phyloP scores from a whole-genome alignment of 805 yeast genomes.

The Zygosaccharomyces bisporus region DNA sequence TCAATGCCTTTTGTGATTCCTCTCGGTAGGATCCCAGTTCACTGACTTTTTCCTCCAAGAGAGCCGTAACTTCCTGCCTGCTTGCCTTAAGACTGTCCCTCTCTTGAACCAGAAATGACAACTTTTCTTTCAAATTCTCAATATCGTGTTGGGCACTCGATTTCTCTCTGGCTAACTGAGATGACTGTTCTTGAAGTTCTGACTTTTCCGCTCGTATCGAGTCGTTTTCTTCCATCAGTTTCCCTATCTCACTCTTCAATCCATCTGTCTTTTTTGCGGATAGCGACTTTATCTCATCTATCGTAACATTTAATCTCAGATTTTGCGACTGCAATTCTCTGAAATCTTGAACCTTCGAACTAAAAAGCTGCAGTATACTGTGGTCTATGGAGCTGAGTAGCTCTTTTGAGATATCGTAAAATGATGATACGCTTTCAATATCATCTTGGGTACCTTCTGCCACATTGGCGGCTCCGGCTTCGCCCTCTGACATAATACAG shows the following conservation, averaged over 20 bases:
- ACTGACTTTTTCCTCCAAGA: constrained; percentile 31
- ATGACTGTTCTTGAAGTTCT: constrained; percentile 22
- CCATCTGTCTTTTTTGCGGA: constrained; percentile 34
- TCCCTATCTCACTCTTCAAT: constrained; percentile 32
- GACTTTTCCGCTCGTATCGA: constrained; percentile 22
- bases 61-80: constrained; percentile 25
- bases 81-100: constrained; percentile 19
- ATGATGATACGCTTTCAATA: constrained; percentile 31
- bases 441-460: neutral
- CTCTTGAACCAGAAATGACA: constrained; percentile 14
- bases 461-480: constrained; percentile 1
- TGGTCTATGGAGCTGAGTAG: constrained; percentile 24
- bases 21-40: constrained; percentile 23
- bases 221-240: constrained; percentile 24
- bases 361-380: constrained; percentile 28
- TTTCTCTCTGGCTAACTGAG: constrained; percentile 18
- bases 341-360: constrained; percentile 34
- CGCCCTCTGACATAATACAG: constrained; percentile 9
- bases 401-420: constrained; percentile 32
- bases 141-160: constrained; percentile 10
- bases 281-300: constrained; percentile 41
- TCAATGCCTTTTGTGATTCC: constrained; percentile 19
- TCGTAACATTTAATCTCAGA: constrained; percentile 37
- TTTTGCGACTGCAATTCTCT: constrained; percentile 39
- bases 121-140: constrained; percentile 8